Evolutionary conservation across 495 filamentous ascomycete species (phyloP).

Genomic region (Penicillium lagena): DNA sequence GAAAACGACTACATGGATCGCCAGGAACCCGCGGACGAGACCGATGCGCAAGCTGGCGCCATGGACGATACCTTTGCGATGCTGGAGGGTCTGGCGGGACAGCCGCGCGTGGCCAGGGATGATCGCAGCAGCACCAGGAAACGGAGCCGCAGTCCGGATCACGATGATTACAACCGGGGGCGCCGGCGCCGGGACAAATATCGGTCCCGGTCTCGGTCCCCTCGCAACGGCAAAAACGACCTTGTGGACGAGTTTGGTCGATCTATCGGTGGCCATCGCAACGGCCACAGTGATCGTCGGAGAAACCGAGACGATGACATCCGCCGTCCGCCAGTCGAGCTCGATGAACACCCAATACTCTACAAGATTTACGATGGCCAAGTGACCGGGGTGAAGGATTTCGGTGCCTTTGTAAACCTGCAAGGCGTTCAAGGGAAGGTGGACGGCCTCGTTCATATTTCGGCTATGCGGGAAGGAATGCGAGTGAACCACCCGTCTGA

Average conservation of each 20-base stretch:
- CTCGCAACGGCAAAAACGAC: constrained; percentile 41
- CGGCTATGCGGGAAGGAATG: constrained; percentile 79
- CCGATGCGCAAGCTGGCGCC: constrained; percentile 43
- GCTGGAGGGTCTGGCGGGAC: constrained; percentile 78
- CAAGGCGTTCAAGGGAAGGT: constrained; percentile 79
- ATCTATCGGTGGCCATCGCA: constrained; percentile 32
- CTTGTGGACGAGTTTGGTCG: constrained; percentile 61
- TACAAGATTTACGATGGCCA: constrained; percentile 88
- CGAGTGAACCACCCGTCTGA: constrained; percentile 91
- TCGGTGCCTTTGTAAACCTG: constrained; percentile 94
- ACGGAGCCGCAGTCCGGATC: constrained; percentile 66
- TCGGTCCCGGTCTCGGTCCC: constrained; percentile 48
- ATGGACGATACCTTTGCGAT: constrained; percentile 94
- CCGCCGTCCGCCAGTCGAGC: constrained; percentile 65
- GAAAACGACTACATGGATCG: constrained; percentile 36
- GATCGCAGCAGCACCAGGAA: constrained; percentile 47
- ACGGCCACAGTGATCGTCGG: constrained; percentile 33
- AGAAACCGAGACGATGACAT: constrained; percentile 51
- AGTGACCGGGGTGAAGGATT: constrained; percentile 89
- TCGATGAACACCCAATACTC: constrained; percentile 74
- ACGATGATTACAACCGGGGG: constrained; percentile 50
- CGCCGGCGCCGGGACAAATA: constrained; percentile 46
- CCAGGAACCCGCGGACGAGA: constrained; percentile 18
- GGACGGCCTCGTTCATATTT: constrained; percentile 93
- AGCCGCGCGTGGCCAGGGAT: constrained; percentile 31